Evolutionary conservation across 208 protist species (phyloP).

Genomic region (Trypanosoma melophagium): DNA sequence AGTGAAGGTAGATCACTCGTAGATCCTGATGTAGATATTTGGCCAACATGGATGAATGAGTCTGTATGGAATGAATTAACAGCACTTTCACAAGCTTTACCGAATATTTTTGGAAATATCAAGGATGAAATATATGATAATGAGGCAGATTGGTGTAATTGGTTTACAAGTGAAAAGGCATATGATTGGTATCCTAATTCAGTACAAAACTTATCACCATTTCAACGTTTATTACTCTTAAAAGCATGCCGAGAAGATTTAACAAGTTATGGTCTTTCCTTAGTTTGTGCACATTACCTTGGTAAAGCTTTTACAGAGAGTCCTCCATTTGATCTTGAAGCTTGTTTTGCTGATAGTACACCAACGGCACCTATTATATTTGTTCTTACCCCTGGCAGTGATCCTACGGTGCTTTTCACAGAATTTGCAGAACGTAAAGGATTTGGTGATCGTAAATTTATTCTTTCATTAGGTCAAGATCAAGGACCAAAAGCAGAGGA

Average conservation of each 20-base stretch:
- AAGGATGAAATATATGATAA: slow-evolving; percentile 84
- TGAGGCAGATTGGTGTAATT: slow-evolving; percentile 80
- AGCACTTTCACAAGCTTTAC: slow-evolving; percentile 76
- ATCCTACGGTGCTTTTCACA: slow-evolving; percentile 92
- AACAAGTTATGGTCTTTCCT: slow-evolving; percentile 84
- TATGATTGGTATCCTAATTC: slow-evolving; percentile 70
- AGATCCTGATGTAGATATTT: slow-evolving; percentile 73
- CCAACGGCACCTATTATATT: slow-evolving; percentile 93
- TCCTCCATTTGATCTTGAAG: slow-evolving; percentile 89
- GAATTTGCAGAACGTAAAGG: slow-evolving; percentile 93
- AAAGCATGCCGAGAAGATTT: slow-evolving; percentile 90
- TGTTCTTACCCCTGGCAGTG: slow-evolving; percentile 92
- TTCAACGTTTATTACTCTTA: slow-evolving; percentile 89
- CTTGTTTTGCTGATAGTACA: slow-evolving; percentile 89
- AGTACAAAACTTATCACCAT: slow-evolving; percentile 51
- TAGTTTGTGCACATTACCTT: slow-evolving; percentile 74
- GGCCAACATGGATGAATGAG: slow-evolving; percentile 87
- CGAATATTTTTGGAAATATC: slow-evolving; percentile 78
- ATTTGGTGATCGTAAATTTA: slow-evolving; percentile 85
- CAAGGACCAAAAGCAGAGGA: slow-evolving; percentile 91
- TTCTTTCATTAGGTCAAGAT: slow-evolving; percentile 95
- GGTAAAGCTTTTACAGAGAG: slow-evolving; percentile 90
- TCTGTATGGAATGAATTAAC: slow-evolving; percentile 92
- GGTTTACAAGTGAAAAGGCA: slow-evolving; percentile 85
- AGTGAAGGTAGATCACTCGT: slow-evolving; percentile 73